Evolutionary conservation across 2,329 filamentous ascomycete genomes (phyloP), one percentile per base, ranked within the genome.

Genomic region (Microcyclospora pomicola): DNA sequence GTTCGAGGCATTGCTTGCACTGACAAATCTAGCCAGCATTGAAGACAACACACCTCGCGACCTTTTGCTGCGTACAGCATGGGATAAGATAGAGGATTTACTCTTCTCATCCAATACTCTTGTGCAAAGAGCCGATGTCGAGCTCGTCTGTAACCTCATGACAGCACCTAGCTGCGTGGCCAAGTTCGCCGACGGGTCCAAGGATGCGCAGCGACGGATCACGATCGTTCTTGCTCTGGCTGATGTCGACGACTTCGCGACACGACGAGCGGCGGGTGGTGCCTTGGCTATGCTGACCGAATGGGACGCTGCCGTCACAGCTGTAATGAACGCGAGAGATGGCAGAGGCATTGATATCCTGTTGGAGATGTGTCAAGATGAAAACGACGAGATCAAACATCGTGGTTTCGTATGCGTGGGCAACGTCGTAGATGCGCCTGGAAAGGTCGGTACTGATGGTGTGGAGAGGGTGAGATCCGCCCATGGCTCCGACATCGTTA

Each of bases 101-200:
- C 69, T 96, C 0, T 71, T 96, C 1, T 80, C 77, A 11, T 73
- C 74, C 33, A 91, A 94, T 56, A 61, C 68, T 1, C 71, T 82
- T 46, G 72, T 98, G 13, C 79, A 81, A 39, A 82, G 88, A 36
- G 88, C 88, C 0, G 75, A 84, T 0, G 82, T 84, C 16, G 87
- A 98, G 59, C 70, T 98, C 2, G 69, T 95, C 15, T 98, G 91
- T 64, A 98, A 98, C 53, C 69, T 98, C 12, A 80, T 84, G 55
- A 77, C 80, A 40, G 70, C 70, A 1, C 73, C 77, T 0, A 69
- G 77, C 28, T 80, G 79, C 13, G 68, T 82, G 2, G 68, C 72
- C 1, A 69, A 81, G 19, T 88, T 84, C 49, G 79, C 77, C 0
- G 79, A 82, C 42, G 72, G 69, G 11, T 74, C 71, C 3, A 68